These are phyloP conservation scores for Albizia julibrissin DNA, from an alignment of 306 rosid species.

Conservation along the genomic window DNA sequence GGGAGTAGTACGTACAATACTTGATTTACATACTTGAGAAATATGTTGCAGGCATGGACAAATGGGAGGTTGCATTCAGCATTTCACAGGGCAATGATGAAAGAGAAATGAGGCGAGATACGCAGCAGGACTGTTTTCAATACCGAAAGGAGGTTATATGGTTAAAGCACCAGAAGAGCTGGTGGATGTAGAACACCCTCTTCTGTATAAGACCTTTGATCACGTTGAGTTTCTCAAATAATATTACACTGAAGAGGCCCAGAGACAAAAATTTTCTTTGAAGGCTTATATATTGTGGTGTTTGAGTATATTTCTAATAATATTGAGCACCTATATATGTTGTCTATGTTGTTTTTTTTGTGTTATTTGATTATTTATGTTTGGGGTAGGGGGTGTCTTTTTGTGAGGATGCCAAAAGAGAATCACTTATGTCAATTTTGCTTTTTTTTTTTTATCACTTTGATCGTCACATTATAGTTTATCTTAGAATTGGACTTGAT, in stretches of 20 bases:
- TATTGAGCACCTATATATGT: neutral
- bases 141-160: slow-evolving; percentile 55
- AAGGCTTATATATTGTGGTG: slow-evolving; percentile 57
- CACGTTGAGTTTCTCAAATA: slow-evolving; percentile 50
- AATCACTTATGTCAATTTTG: too few relatives aligned
- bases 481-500: too few relatives aligned
- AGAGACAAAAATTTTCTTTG: slow-evolving; percentile 43
- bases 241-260: slow-evolving; percentile 50
- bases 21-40: neutral
- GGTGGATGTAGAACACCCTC: slow-evolving; percentile 74
- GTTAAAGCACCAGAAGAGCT: slow-evolving; percentile 65
- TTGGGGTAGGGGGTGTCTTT: too few relatives aligned
- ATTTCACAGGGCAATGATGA: slow-evolving; percentile 70
- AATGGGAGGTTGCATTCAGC: slow-evolving; percentile 68
- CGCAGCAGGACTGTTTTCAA: slow-evolving; percentile 54
- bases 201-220: slow-evolving; percentile 64
- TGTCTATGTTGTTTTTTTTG: neutral
- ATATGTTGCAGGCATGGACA: slow-evolving; percentile 65
- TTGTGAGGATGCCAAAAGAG: too few relatives aligned
- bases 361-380: too few relatives aligned
- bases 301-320: slow-evolving; percentile 2
- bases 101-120: slow-evolving; percentile 64
- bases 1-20: too few relatives aligned
- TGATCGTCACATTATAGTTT: too few relatives aligned
- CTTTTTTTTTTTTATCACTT: too few relatives aligned